Evolutionary conservation across 83 land plant species (phyloP).

Genomic region (Picea engelmannii): DNA sequence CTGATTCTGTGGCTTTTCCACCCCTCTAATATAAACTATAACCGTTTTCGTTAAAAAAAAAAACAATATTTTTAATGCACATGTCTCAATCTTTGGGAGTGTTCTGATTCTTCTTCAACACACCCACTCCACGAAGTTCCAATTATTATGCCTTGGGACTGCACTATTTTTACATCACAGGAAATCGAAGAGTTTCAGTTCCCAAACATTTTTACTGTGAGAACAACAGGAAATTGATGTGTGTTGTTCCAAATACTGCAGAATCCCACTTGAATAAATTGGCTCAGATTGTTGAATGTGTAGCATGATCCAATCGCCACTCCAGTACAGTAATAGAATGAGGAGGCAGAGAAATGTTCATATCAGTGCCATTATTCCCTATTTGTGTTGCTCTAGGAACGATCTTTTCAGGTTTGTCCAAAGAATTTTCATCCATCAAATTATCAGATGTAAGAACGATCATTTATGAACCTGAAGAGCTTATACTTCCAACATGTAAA

Average conservation of each 20-base stretch:
- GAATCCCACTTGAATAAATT: neutral
- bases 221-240: neutral
- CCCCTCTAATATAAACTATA: too few relatives aligned
- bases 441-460: slow-evolving; percentile 37
- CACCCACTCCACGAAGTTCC: too few relatives aligned
- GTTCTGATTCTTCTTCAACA: too few relatives aligned
- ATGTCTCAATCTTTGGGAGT: too few relatives aligned
- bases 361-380: slow-evolving; percentile 22
- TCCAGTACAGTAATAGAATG: slow-evolving; percentile 45
- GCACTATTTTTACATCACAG: neutral
- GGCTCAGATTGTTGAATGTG: neutral
- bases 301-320: slow-evolving; percentile 8
- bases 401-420: slow-evolving; percentile 43
- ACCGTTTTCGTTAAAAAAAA: too few relatives aligned
- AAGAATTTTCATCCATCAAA: slow-evolving; percentile 69
- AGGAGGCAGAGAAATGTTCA: slow-evolving; percentile 29
- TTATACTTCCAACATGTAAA: slow-evolving; percentile 19
- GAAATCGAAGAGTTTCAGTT: neutral
- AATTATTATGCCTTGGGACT: neutral
- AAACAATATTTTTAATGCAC: too few relatives aligned
- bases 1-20: too few relatives aligned
- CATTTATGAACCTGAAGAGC: slow-evolving; percentile 22
- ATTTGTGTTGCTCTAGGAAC: slow-evolving; percentile 19
- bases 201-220: neutral
- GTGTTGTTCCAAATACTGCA: neutral